phyloP scores from a whole-genome alignment of 148 eudicot species.

The Rheum nobile region DNA sequence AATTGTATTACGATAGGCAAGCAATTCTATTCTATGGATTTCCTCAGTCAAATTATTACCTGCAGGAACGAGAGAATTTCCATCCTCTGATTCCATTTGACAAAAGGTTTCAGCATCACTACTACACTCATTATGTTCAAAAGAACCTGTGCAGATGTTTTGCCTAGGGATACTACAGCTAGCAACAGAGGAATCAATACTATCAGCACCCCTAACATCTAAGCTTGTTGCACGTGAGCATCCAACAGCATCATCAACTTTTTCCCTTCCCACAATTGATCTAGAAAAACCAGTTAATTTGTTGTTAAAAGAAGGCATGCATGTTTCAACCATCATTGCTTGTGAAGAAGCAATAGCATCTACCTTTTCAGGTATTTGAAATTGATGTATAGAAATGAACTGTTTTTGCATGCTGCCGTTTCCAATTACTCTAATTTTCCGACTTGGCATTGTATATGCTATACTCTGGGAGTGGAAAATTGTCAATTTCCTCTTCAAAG shows the following conservation, averaged over 20 bases:
- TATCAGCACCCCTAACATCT: slow-evolving; percentile 34
- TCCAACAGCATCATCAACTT: slow-evolving; percentile 31
- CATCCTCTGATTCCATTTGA: slow-evolving; percentile 32
- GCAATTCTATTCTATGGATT: slow-evolving; percentile 76
- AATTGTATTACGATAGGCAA: slow-evolving; percentile 66
- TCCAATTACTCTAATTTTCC: slow-evolving; percentile 21
- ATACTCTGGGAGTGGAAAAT: slow-evolving; percentile 20
- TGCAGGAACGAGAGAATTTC: slow-evolving; percentile 19
- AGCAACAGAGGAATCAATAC: slow-evolving; percentile 54
- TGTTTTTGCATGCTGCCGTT: slow-evolving; percentile 17
- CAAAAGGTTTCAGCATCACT: slow-evolving; percentile 70
- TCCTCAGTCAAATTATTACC: slow-evolving; percentile 33
- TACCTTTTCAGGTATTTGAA: slow-evolving; percentile 53
- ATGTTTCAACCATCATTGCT: slow-evolving; percentile 31
- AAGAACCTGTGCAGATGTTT: slow-evolving; percentile 15
- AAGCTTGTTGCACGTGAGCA: slow-evolving; percentile 23
- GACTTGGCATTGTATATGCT: slow-evolving; percentile 19
- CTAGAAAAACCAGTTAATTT: slow-evolving; percentile 27
- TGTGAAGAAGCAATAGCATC: slow-evolving; percentile 33
- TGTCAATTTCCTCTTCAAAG: slow-evolving; percentile 32
- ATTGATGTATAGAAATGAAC: slow-evolving; percentile 14
- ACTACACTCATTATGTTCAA: slow-evolving; percentile 28
- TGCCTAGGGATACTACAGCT: slow-evolving; percentile 53
- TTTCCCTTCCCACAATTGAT: slow-evolving; percentile 30
- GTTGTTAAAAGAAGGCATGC: slow-evolving; percentile 21